phyloP scores from a whole-genome alignment of 768 basidiomycete species.

The Boletus edulis region DNA sequence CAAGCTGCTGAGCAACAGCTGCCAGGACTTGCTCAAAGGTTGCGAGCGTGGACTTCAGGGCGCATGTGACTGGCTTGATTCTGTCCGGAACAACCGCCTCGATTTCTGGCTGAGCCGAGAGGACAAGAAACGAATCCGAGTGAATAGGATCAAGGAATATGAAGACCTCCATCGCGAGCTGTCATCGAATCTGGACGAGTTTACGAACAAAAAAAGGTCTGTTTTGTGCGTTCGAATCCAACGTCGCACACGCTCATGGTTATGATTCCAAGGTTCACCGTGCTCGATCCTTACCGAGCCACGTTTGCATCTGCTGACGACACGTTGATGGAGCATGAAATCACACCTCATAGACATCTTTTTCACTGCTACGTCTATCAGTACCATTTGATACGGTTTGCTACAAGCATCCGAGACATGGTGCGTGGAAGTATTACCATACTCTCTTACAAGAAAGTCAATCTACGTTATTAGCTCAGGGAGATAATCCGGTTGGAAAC shows the following conservation, averaged over 20 bases:
- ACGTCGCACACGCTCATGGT: not conserved
- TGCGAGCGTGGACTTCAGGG: slow-evolving; percentile 41
- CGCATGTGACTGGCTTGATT: slow-evolving; percentile 50
- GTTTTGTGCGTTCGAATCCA: not conserved
- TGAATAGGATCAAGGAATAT: slow-evolving; percentile 37
- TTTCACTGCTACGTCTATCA: slow-evolving; percentile 79
- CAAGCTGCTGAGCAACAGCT: slow-evolving; percentile 48
- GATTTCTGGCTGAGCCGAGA: slow-evolving; percentile 35
- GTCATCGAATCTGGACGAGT: slow-evolving; percentile 38
- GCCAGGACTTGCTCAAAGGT: slow-evolving; percentile 47
- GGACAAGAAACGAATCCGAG: slow-evolving; percentile 31
- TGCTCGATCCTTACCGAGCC: slow-evolving; percentile 61
- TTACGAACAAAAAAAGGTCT: slow-evolving; percentile 56
- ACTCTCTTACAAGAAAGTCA: not conserved
- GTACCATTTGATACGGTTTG: slow-evolving; percentile 44
- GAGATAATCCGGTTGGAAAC: slow-evolving; percentile 57
- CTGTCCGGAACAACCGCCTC: slow-evolving; percentile 35
- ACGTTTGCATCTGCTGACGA: slow-evolving; percentile 42
- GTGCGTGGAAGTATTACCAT: slow-evolving; percentile 26
- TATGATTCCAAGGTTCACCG: slow-evolving; percentile 35
- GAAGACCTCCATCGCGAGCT: slow-evolving; percentile 39
- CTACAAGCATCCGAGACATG: slow-evolving; percentile 29
- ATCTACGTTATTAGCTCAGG: slow-evolving; percentile 43
- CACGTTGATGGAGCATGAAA: slow-evolving; percentile 31
- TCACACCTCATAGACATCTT: slow-evolving; percentile 64